phyloP scores from a whole-genome alignment of 1,284 basidiomycete genomes.

The Athelia sp. region DNA sequence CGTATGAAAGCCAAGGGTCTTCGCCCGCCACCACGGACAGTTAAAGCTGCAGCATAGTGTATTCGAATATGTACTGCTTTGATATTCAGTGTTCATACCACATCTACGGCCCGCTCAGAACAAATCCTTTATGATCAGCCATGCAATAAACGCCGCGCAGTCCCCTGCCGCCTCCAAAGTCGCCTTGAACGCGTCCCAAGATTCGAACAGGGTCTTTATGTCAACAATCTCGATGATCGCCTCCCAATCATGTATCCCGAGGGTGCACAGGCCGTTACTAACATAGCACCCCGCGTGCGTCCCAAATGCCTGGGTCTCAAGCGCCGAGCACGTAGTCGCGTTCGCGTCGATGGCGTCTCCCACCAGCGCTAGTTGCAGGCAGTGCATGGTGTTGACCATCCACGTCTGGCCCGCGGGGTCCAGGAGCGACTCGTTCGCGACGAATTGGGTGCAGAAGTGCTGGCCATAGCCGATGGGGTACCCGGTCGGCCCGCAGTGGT shows the following conservation, averaged over 20 bases:
- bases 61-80: no score
- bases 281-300: slow-evolving; percentile 37
- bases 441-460: slow-evolving; percentile 24
- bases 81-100: no score
- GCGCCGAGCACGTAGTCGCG: slow-evolving; percentile 24
- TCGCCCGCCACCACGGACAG: slow-evolving; percentile 49
- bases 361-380: slow-evolving; percentile 36
- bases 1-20: slow-evolving; percentile 74
- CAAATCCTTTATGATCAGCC: background rate
- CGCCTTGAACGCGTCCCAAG: slow-evolving; percentile 25
- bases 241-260: slow-evolving; percentile 29
- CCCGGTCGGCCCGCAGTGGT: slow-evolving; percentile 34
- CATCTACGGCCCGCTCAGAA: no score
- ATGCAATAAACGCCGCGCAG: slow-evolving; percentile 22
- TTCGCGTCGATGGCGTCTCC: slow-evolving; percentile 23
- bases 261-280: slow-evolving; percentile 31
- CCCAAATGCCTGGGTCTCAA: slow-evolving; percentile 32
- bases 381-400: slow-evolving; percentile 41
- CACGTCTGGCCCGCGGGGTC: slow-evolving; percentile 28
- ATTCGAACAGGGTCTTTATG: slow-evolving; percentile 24
- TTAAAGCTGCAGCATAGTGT: background rate
- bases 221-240: slow-evolving; percentile 33
- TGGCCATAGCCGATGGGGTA: slow-evolving; percentile 38
- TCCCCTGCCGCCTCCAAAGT: slow-evolving; percentile 20
- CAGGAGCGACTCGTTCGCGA: background rate